Percentiles rank a stretch among this genome's conserved stretches.
phyloP scores from a whole-genome alignment of 768 basidiomycete species.

The Amanita jacksonii region DNA sequence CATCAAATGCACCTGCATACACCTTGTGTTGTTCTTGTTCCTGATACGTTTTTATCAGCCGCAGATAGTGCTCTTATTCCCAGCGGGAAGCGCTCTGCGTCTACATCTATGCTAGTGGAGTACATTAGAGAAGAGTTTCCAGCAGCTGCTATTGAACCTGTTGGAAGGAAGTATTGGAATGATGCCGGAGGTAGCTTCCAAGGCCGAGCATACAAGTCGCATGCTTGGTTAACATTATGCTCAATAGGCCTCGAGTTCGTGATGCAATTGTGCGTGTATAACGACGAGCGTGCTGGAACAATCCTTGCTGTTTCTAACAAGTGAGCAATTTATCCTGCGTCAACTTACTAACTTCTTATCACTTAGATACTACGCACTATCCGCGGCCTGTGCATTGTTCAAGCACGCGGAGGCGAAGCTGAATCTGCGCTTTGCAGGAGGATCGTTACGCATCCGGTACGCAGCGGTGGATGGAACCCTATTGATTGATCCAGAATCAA shows the following conservation, averaged over 20 bases:
- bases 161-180: constrained; percentile 80
- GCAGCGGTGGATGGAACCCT: constrained; percentile 83
- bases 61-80: constrained; percentile 39
- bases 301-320: constrained; percentile 75
- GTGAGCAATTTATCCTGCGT: constrained; percentile 26
- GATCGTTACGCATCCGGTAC: constrained; percentile 68
- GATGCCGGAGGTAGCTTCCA: constrained; percentile 53
- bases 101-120: constrained; percentile 58
- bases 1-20: constrained; percentile 77
- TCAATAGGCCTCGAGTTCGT: constrained; percentile 62
- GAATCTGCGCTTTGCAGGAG: constrained; percentile 59
- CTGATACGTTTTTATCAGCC: constrained; percentile 67
- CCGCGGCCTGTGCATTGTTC: constrained; percentile 80
- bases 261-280: constrained; percentile 66
- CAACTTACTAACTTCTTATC: constrained; percentile 6
- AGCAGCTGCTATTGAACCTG: constrained; percentile 53
- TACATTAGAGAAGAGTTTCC: constrained; percentile 71
- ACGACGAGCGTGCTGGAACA: constrained; percentile 74
- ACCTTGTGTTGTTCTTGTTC: constrained; percentile 66
- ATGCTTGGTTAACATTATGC: background rate
- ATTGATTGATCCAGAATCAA: constrained; percentile 89
- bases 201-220: background rate
- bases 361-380: constrained; percentile 78
- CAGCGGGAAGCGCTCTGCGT: constrained; percentile 31
- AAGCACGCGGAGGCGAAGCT: constrained; percentile 67